Evolutionary conservation across 2,329 filamentous ascomycete species (phyloP).

Genomic region (Epichloe sylvatica): DNA sequence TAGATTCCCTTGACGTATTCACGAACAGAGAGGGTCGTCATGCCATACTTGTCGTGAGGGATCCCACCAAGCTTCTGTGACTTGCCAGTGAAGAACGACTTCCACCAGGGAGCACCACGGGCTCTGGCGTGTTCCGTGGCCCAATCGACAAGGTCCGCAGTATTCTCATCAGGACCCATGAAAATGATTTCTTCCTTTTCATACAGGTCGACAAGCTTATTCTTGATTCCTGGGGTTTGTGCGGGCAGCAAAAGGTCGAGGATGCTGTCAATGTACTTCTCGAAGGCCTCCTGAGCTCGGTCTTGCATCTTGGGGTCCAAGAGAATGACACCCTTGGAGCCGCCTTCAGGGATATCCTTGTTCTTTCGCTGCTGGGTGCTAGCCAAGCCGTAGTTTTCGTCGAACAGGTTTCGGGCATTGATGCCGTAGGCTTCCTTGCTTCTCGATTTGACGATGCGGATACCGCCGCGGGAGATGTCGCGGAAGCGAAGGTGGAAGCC

Average conservation of each 20-base stretch:
- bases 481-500: conserved; percentile 97
- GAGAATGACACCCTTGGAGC: conserved; percentile 93
- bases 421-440: conserved; percentile 93
- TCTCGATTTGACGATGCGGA: conserved; percentile 95
- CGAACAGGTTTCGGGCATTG: conserved; percentile 90
- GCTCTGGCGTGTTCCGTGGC: conserved; percentile 86
- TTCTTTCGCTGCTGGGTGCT: conserved; percentile 99
- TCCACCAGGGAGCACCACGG: conserved; percentile 94
- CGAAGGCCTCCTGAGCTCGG: conserved; percentile 80
- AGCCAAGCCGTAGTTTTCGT: conserved; percentile 96
- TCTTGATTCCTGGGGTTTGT: conserved; percentile 91
- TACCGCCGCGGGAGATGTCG: conserved; percentile 91
- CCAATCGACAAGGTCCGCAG: conserved; percentile 93
- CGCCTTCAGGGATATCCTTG: conserved; percentile 97
- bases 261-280: conserved; percentile 99
- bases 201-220: conserved; percentile 90
- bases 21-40: conserved; percentile 93
- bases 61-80: conserved; percentile 92
- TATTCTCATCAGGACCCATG: conserved; percentile 98
- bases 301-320: conserved; percentile 91
- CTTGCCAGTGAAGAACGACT: conserved; percentile 99
- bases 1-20: conserved; percentile 96
- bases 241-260: conserved; percentile 85
- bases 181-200: conserved; percentile 95
- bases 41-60: conserved; percentile 83